Evolutionary conservation across 2,329 filamentous ascomycete species (phyloP).

Genomic region (Ceratocystis albifundus): DNA sequence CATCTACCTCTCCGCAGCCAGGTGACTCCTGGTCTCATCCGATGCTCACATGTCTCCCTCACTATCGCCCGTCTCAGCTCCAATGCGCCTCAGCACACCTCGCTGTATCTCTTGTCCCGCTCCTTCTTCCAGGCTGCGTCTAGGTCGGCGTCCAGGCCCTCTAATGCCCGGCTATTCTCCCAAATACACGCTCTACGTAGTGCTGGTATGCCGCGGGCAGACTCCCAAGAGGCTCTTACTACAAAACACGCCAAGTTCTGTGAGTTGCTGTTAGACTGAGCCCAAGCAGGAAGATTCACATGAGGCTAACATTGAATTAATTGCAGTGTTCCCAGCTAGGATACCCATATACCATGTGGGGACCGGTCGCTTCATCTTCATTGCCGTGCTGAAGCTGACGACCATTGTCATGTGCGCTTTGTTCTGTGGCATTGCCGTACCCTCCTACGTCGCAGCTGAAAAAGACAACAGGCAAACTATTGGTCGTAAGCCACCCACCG

Average conservation of each 20-base stretch:
- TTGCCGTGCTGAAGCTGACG: constrained; percentile 60
- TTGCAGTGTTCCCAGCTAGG: constrained; percentile 41
- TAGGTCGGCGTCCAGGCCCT: background rate
- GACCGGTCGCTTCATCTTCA: constrained; percentile 51
- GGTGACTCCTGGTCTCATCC: background rate
- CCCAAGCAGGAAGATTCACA: background rate
- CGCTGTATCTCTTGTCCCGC: background rate
- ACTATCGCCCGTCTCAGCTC: background rate
- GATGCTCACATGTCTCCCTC: background rate
- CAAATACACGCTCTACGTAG: background rate
- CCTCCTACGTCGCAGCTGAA: constrained; percentile 41
- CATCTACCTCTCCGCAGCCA: background rate
- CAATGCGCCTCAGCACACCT: background rate
- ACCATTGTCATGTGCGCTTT: constrained; percentile 58
- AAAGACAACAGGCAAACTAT: constrained; percentile 31
- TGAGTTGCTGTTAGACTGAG: background rate
- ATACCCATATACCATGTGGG: constrained; percentile 68
- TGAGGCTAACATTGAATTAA: background rate
- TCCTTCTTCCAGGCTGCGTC: background rate
- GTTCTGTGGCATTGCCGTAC: constrained; percentile 53
- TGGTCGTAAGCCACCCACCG: constrained; percentile 31
- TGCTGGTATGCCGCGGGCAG: background rate
- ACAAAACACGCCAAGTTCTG: constrained; percentile 10
- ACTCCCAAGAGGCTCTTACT: constrained; percentile 5
- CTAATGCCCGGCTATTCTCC: background rate